Evolutionary conservation across 176 grass and related monocot species (phyloP).

Genomic region (Rhynchospora pubera): DNA sequence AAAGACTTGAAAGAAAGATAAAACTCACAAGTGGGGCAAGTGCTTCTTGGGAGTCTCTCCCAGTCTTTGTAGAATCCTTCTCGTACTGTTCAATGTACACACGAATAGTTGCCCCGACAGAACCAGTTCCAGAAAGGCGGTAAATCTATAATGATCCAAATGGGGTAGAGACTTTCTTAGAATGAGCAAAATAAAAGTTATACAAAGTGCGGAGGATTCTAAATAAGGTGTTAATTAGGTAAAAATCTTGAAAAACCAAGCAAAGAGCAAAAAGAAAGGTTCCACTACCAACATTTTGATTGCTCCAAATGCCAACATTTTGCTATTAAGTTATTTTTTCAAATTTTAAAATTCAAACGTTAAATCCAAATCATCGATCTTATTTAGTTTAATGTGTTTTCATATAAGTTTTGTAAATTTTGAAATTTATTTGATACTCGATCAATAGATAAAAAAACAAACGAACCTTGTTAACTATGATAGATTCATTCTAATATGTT

Average conservation of each 20-base stretch:
- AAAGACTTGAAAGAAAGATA: background rate
- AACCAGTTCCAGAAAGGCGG: slow-evolving; percentile 91
- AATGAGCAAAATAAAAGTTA: background rate
- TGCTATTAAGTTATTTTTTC: no score
- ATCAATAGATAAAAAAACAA: no score
- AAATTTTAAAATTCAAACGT: no score
- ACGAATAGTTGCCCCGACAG: slow-evolving; percentile 82
- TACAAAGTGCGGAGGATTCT: background rate
- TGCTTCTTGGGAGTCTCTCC: slow-evolving; percentile 80
- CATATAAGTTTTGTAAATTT: no score
- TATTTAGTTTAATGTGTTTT: no score
- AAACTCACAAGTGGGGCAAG: slow-evolving; percentile 71
- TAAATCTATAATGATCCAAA: slow-evolving; percentile 52
- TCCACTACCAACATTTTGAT: no score
- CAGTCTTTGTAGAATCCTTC: slow-evolving; percentile 68
- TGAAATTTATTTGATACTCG: no score
- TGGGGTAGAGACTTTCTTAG: slow-evolving; percentile 8
- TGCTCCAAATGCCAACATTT: no score
- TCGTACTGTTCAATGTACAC: slow-evolving; percentile 97
- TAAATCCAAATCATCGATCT: no score
- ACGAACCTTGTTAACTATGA: no score
- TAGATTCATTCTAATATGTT: no score
- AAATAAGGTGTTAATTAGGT: background rate
- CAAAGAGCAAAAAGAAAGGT: background rate
- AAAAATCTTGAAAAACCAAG: background rate